Conservation (phyloP, 2,329 filamentous ascomycete genomes). For the Colletotrichum truncatum region DNA sequence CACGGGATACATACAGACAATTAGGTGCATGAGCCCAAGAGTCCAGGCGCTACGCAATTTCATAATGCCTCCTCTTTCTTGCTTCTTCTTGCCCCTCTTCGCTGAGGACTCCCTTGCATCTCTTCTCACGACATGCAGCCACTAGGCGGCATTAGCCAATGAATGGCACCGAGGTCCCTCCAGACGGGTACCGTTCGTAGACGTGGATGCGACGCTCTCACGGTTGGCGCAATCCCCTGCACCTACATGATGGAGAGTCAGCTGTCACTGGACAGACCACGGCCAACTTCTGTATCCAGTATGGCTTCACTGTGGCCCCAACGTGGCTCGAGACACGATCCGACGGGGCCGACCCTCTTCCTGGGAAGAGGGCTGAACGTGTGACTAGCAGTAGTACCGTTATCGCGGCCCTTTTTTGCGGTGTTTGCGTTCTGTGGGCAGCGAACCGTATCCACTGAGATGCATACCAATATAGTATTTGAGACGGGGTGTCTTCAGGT, state of each 20-base stretch:
- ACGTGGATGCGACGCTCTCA: conserved; percentile 5
- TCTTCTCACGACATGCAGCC: conserved; percentile 25
- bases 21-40: not conserved
- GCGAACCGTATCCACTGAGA: conserved; percentile 1
- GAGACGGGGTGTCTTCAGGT: too few species aligned
- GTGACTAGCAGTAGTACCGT: conserved; percentile 18
- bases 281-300: conserved; percentile 13
- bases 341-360: conserved; percentile 16
- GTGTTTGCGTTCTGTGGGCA: not conserved
- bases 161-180: conserved; percentile 9
- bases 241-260: conserved; percentile 22
- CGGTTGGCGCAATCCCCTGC: conserved; percentile 24
- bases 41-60: conserved; percentile 6
- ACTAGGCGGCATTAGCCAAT: conserved; percentile 23
- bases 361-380: conserved; percentile 14
- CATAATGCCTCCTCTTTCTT: conserved; percentile 24
- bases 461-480: not conserved
- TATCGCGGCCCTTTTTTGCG: not conserved
- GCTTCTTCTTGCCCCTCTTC: conserved; percentile 20
- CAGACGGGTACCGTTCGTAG: conserved; percentile 18
- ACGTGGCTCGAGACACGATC: conserved; percentile 25
- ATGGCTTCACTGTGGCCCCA: conserved; percentile 23
- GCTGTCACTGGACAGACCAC: conserved; percentile 25
- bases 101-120: conserved; percentile 23
- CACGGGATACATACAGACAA: not conserved